Evolutionary conservation across 495 filamentous ascomycete genomes (phyloP).

Genomic region (Delitschia confertaspora): DNA sequence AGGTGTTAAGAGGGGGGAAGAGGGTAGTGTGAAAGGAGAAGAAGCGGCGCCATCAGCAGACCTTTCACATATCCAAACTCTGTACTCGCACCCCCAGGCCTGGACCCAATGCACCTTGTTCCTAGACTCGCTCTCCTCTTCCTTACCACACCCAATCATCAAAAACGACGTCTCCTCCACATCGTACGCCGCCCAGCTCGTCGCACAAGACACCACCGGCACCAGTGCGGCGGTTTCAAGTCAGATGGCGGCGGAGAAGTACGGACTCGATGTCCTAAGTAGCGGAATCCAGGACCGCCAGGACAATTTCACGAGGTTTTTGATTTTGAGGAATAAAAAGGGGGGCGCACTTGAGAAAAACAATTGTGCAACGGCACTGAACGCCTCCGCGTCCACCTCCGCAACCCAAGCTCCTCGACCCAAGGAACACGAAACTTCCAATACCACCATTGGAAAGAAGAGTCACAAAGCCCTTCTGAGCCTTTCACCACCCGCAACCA

Average conservation of each 20-base stretch:
- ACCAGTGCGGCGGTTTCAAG: conserved; percentile 67
- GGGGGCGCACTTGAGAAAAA: background rate
- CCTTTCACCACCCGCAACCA: conserved; percentile 69
- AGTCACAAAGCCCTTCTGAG: conserved; percentile 29
- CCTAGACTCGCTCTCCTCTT: conserved; percentile 47
- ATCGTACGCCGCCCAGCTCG: conserved; percentile 69
- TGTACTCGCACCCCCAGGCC: conserved; percentile 86
- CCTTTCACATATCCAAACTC: conserved; percentile 43
- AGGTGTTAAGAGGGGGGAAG: too few species aligned
- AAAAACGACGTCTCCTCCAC: conserved; percentile 90
- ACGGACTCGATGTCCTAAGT: conserved; percentile 60
- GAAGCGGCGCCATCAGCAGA: too few species aligned
- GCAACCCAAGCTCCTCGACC: too few species aligned
- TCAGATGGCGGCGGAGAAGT: conserved; percentile 56
- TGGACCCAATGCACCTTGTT: conserved; percentile 88
- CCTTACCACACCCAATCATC: too few species aligned
- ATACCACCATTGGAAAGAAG: conserved; percentile 28
- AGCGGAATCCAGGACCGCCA: conserved; percentile 69
- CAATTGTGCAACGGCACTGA: background rate
- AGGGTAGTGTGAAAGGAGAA: too few species aligned
- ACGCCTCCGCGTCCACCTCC: too few species aligned
- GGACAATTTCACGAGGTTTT: conserved; percentile 84
- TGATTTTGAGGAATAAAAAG: conserved; percentile 58
- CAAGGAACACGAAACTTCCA: background rate
- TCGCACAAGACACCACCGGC: conserved; percentile 51